Evolutionary conservation across 208 protist species (phyloP).

Genomic region (Leishmania mexicana): DNA sequence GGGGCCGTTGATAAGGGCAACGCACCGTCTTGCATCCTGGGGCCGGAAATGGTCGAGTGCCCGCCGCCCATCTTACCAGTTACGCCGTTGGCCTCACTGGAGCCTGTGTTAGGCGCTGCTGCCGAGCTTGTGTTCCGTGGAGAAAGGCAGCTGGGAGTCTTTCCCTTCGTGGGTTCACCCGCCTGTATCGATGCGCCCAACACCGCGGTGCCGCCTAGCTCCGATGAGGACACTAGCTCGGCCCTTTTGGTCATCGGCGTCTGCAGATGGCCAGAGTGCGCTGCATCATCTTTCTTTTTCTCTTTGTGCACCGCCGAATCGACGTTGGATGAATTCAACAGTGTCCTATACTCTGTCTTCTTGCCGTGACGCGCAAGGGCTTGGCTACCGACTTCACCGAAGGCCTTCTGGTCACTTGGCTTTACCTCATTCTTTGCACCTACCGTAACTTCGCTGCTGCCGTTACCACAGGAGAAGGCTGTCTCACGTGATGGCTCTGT

Average conservation of each 20-base stretch:
- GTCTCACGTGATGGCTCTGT: background rate
- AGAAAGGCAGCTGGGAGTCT: constrained; percentile 4
- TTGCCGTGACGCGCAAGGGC: background rate
- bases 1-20: background rate
- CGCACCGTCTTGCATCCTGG: background rate
- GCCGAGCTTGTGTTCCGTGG: background rate
- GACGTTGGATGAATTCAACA: constrained; percentile 6
- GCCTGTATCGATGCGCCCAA: background rate
- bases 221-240: background rate
- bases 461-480: background rate
- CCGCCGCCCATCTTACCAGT: background rate
- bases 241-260: background rate
- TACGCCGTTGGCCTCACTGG: background rate
- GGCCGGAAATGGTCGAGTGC: constrained; percentile 8
- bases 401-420: background rate
- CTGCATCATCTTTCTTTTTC: background rate
- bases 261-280: background rate
- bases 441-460: constrained; percentile 1
- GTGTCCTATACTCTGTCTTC: background rate
- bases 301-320: background rate
- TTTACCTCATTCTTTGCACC: background rate
- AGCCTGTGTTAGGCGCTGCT: constrained; percentile 9
- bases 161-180: background rate
- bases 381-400: background rate
- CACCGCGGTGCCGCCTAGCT: constrained; percentile 3